Evolutionary conservation across 306 rosid species (phyloP), one percentile per base, ranked within the genome.

Genomic region (Fragaria ananassa): DNA sequence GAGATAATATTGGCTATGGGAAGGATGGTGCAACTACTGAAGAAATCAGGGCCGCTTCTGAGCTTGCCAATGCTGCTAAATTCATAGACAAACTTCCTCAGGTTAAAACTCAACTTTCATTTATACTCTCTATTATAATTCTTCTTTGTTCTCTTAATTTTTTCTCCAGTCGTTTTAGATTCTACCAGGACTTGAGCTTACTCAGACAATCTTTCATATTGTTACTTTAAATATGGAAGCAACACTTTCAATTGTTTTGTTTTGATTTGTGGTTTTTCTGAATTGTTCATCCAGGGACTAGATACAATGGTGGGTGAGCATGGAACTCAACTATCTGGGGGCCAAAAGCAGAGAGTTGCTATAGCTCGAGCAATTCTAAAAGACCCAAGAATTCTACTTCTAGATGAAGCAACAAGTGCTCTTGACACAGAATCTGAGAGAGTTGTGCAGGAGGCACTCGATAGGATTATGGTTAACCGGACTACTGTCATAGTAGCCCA

Each of bases 401-500:
- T 60, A 27, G 66, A 60, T 27, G 66, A 60, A 60, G 66, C 66
- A 18, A 60, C 66, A 5, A 60, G 66, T 25, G 66, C 66, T 11
- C 66, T 60, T 11, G 66, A 60, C 10, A 3, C 39, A 60, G 39
- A 60, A 29, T 60, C 66, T 13, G 66, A 60, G 66, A 27, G 66
- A 60, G 66, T 60, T 27, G 66, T 60, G 19, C 66, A 60, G 18
- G 66, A 60, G 19, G 66, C 66, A 60, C 39, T 60, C 7, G 66
- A 60, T 29, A 11, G 66, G 29, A 60, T 60, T 29, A 60, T 60
- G 66, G 66, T 60, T 60, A 60, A 60, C 73, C 77, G 91, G 65
- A 91, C 93, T 41, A 91, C 93, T 19, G 83, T 91, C 11, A 57
- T 91, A 77, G 96, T 91, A 46, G 96, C 96, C 10, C 96, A 88